Evolutionary conservation across 2,329 filamentous ascomycete species (phyloP).

Genomic region (Ophiostoma montium): DNA sequence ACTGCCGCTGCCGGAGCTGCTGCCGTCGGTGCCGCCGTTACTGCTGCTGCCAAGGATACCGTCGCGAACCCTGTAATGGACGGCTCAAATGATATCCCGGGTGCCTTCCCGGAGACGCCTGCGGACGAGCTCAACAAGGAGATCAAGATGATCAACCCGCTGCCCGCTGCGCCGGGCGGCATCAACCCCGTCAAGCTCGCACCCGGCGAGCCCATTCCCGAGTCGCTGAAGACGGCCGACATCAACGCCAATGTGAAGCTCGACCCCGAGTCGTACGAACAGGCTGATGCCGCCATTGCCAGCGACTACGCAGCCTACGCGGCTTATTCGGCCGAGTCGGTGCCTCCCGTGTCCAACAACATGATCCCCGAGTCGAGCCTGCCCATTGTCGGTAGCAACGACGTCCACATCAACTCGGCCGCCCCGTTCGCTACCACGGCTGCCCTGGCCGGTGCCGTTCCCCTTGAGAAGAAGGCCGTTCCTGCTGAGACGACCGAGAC

Average conservation of each 20-base stretch:
- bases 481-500: not conserved
- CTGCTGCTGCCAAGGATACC: slow-evolving; percentile 6
- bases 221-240: slow-evolving; percentile 52
- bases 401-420: slow-evolving; percentile 37
- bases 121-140: slow-evolving; percentile 34
- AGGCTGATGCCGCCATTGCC: slow-evolving; percentile 51
- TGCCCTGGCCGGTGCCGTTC: slow-evolving; percentile 51
- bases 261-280: slow-evolving; percentile 78
- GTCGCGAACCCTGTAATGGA: slow-evolving; percentile 3
- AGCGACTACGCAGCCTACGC: too few relatives aligned
- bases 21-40: slow-evolving; percentile 4
- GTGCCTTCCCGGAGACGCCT: slow-evolving; percentile 36
- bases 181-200: slow-evolving; percentile 70
- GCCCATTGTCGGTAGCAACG: slow-evolving; percentile 38
- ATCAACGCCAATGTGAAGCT: slow-evolving; percentile 58
- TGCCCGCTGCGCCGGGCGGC: slow-evolving; percentile 46
- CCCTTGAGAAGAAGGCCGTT: slow-evolving; percentile 37
- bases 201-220: slow-evolving; percentile 70
- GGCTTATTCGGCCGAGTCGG: slow-evolving; percentile 26
- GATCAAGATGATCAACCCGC: slow-evolving; percentile 41
- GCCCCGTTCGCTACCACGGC: slow-evolving; percentile 50
- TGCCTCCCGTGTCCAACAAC: slow-evolving; percentile 44
- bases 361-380: slow-evolving; percentile 75
- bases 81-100: slow-evolving; percentile 19
- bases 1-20: not conserved